Percentiles rank a stretch among this genome's conserved stretches.
Conservation (phyloP, 2,329 filamentous ascomycete genomes). For the Xylariaceae sp. region DNA sequence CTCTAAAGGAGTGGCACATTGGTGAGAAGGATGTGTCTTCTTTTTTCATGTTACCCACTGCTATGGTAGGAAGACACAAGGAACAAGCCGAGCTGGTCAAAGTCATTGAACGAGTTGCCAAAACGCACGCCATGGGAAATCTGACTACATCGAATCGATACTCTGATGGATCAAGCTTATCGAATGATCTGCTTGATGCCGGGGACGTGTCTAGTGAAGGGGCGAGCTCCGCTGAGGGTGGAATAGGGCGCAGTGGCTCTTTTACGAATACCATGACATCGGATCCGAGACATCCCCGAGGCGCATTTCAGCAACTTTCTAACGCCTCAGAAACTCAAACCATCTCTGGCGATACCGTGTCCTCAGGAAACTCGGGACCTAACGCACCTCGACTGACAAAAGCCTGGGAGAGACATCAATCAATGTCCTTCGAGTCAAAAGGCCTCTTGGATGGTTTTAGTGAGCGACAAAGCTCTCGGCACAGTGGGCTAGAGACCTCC, state of each 20-base stretch:
- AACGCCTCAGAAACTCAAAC: slow-evolving; percentile 23
- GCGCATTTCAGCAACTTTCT: slow-evolving; percentile 36
- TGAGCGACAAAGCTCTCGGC: slow-evolving; percentile 38
- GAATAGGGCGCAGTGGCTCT: slow-evolving; percentile 44
- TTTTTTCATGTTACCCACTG: slow-evolving; percentile 80
- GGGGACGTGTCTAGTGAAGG: slow-evolving; percentile 57
- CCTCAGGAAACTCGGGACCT: slow-evolving; percentile 39
- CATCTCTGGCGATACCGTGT: slow-evolving; percentile 39
- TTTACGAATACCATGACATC: slow-evolving; percentile 41
- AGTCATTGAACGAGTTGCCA: slow-evolving; percentile 73
- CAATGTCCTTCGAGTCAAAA: slow-evolving; percentile 44
- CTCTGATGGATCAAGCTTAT: slow-evolving; percentile 51
- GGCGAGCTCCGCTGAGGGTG: slow-evolving; percentile 52
- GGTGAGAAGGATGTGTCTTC: slow-evolving; percentile 85
- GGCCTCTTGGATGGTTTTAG: slow-evolving; percentile 41
- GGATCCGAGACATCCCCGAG: slow-evolving; percentile 36
- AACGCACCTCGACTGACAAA: slow-evolving; percentile 32
- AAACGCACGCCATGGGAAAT: slow-evolving; percentile 51
- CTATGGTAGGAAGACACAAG: slow-evolving; percentile 73
- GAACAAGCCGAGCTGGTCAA: slow-evolving; percentile 67
- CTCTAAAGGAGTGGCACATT: slow-evolving; percentile 69
- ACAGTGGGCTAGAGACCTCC: slow-evolving; percentile 41
- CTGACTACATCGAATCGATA: slow-evolving; percentile 40
- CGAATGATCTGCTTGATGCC: slow-evolving; percentile 42
- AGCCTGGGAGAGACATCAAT: slow-evolving; percentile 50